These are phyloP conservation scores for Perkinsus chesapeaki DNA, from an alignment of 169 alveolate species.

Conservation along the genomic window DNA sequence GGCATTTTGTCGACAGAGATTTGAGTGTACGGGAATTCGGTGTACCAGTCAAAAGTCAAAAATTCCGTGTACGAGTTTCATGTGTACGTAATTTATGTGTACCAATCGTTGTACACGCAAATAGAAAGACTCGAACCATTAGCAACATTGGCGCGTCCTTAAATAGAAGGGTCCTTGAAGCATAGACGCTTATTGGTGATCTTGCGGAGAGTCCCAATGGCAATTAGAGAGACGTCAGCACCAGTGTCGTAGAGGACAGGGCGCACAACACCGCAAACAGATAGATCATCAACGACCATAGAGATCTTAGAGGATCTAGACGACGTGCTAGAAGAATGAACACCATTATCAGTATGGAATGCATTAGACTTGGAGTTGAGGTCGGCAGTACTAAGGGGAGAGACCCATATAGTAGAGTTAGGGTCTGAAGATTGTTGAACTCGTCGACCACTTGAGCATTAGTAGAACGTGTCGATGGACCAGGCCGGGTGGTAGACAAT, in stretches of 20 bases:
- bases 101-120: no score
- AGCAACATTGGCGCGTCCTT: background rate
- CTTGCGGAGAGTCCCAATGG: background rate
- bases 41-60: no score
- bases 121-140: background rate
- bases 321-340: no score
- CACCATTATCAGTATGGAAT: background rate
- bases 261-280: background rate
- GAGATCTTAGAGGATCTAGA: background rate
- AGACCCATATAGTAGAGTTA: background rate
- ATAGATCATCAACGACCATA: background rate
- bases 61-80: no score
- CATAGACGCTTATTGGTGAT: background rate
- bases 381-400: background rate
- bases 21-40: no score
- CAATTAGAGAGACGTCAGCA: background rate
- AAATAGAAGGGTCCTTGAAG: background rate
- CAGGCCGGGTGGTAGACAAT: background rate
- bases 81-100: no score
- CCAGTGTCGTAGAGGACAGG: background rate
- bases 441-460: background rate
- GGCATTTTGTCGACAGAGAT: no score
- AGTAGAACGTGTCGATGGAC: background rate
- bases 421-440: background rate
- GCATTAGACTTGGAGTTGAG: background rate